phyloP scores from a whole-genome alignment of 495 filamentous ascomycete species.

The Mytilinidion resinicola region DNA sequence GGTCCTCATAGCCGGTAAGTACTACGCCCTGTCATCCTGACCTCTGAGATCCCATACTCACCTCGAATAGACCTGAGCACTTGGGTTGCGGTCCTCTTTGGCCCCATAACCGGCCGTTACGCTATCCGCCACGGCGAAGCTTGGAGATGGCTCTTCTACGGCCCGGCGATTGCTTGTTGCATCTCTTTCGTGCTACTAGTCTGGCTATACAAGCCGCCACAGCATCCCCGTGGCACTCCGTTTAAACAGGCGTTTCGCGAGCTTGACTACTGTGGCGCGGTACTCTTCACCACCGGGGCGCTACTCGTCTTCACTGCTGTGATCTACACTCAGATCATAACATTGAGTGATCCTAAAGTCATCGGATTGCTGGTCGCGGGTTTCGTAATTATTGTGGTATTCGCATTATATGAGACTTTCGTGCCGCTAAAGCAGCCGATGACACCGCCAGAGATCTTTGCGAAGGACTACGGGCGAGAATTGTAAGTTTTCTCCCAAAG shows the following conservation, averaged over 20 bases:
- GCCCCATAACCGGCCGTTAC: slow-evolving; percentile 33
- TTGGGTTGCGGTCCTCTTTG: slow-evolving; percentile 33
- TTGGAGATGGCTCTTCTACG: slow-evolving; percentile 32
- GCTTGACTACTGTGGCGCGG: slow-evolving; percentile 29
- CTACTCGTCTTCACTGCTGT: slow-evolving; percentile 17
- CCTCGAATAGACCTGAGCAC: slow-evolving; percentile 17
- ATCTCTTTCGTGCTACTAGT: slow-evolving; percentile 28
- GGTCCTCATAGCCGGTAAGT: too few species aligned
- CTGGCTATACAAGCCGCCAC: slow-evolving; percentile 30
- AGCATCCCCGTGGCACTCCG: slow-evolving; percentile 29
- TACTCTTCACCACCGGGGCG: slow-evolving; percentile 19
- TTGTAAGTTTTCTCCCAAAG: not conserved
- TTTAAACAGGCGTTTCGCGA: slow-evolving; percentile 24
- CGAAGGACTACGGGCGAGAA: slow-evolving; percentile 16
- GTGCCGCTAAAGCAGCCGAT: slow-evolving; percentile 17
- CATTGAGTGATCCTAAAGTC: slow-evolving; percentile 4
- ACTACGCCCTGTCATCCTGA: too few species aligned
- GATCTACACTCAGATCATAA: slow-evolving; percentile 13
- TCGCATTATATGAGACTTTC: slow-evolving; percentile 18
- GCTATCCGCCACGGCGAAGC: slow-evolving; percentile 20
- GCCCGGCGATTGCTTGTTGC: slow-evolving; percentile 19
- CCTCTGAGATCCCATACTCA: too few species aligned
- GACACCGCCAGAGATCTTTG: slow-evolving; percentile 19
- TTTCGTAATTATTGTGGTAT: slow-evolving; percentile 7
- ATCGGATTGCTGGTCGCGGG: slow-evolving; percentile 15